Base-by-base conservation (phyloP, 2,329 filamentous ascomycete genomes). In the Penicillium sp. region DNA sequence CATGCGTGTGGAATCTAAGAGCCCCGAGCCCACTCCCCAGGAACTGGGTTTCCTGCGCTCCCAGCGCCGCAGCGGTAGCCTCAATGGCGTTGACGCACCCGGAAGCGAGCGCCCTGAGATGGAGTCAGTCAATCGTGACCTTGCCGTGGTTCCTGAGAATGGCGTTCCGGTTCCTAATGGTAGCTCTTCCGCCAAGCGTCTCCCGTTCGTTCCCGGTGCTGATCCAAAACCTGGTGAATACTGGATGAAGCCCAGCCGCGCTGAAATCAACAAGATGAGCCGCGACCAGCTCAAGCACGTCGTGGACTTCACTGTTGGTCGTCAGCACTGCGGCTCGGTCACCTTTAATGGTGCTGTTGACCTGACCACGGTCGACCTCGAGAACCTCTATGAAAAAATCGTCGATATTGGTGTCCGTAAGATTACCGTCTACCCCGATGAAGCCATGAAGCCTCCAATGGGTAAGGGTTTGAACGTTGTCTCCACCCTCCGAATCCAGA, bases 401-500 rank as follows among this genome's bases (percentile, higher is more conserved):
- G 89, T 97, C 29, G 79, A 86, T 46, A 84, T 97, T 42, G 82
- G 84, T 36, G 81, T 87, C 43, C 89, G 94, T 29, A 88, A 87
- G 7, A 90, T 91, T 20, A 96, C 93, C 0, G 94, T 97, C 7
- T 99, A 99, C 66, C 87, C 80, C 4, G 82, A 88, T 37, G 79
- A 85, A 33, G 80, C 82, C 4, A 85, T 86, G 67, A 99, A 97
- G 74, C 92, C 94, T 13, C 82, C 88, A 0, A 81, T 87, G 51
- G 94, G 95, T 51, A 90, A 91, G 66, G 93, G 91, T 5, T 80
- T 99, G 58, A 99, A 99, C 65, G 90, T 97, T 7, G 92, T 91
- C 3, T 90, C 94, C 0, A 86, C 84, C 30, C 92, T 99, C 58
- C 84, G 83, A n/a, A 82, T 99, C 9, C 87, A 94, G 68, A 93